Conservation (phyloP, 2,329 filamentous ascomycete genomes). For the Paecilomyces sp. region DNA sequence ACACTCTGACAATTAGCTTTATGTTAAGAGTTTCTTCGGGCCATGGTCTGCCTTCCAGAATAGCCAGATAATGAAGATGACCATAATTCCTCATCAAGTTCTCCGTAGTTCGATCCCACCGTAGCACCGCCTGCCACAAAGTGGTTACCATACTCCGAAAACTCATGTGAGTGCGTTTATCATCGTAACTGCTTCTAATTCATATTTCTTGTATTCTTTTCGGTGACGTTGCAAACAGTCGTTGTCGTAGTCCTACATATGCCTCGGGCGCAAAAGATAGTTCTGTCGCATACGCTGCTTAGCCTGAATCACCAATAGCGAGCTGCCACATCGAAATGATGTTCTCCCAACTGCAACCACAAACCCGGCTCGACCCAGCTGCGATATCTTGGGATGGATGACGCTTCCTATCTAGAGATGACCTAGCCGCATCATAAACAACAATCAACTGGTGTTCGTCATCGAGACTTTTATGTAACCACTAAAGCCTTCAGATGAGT, state of each 20-base stretch:
- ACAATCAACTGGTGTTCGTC: neutral
- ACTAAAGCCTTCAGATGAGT: too few relatives aligned
- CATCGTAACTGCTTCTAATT: neutral
- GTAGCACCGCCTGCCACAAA: conserved; percentile 30
- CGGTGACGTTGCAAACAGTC: conserved; percentile 17
- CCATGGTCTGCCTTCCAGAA: too few relatives aligned
- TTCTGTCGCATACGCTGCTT: neutral
- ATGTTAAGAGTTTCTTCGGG: too few relatives aligned
- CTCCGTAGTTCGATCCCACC: conserved; percentile 24
- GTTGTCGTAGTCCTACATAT: conserved; percentile 1
- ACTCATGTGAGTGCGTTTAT: conserved; percentile 20
- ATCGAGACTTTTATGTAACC: neutral
- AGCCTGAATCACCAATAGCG: conserved; percentile 10
- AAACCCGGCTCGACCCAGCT: conserved; percentile 25
- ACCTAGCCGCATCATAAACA: neutral
- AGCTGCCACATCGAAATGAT: conserved; percentile 9
- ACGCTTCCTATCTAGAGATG: neutral
- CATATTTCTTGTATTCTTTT: conserved; percentile 2
- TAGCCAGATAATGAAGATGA: conserved; percentile 18
- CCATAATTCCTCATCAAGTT: conserved; percentile 15
- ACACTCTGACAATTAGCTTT: too few relatives aligned
- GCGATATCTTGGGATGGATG: conserved; percentile 21
- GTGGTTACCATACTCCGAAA: conserved; percentile 27
- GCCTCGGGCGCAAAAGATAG: too few relatives aligned
- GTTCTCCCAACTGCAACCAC: conserved; percentile 22